Evolutionary conservation across 768 basidiomycete species (phyloP), one percentile per base, ranked within the genome.

Genomic region (Kwoniella pini): DNA sequence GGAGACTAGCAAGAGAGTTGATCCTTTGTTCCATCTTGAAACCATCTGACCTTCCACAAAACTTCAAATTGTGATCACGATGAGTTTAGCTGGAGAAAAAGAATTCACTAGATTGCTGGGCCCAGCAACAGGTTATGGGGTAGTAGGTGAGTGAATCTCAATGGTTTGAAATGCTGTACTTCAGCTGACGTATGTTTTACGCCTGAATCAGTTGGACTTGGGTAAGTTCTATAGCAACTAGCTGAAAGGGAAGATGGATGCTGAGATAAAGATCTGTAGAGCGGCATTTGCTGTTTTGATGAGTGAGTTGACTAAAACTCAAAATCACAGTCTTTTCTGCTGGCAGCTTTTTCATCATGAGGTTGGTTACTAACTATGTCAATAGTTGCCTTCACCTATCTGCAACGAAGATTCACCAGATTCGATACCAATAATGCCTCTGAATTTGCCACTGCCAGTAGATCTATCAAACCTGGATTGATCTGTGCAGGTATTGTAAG

Each of bases 251-350:
- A 11, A 44, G n/a, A 21, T 9, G 11, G 11, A 21, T n/a, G 27
- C 4, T 44, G 12, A 15, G 21, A 22, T 24, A 27, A 4, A 15
- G 19, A 17, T 33, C 33, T 36, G 33, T 36, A 54, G 62, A 31
- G 64, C 64, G n/a, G 43, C 54, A 11, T 67, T 67, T 42, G 65
- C 65, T 4, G 43, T 67, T 12, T 28, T 62, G 19, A 67, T 67
- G 65, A 48, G 64, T 62, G 43, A 24, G 64, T 61, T 26, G 33
- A 36, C 15, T 36, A n/a, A n/a, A n/a, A n/a, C n/a, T n/a, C n/a
- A n/a, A n/a, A n/a, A n/a, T n/a, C n/a, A n/a, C n/a, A n/a, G n/a
- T n/a, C n/a, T n/a, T n/a, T 36, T 15, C 33, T 7, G 33, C 7
- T 7, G 33, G 7, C 33, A 36, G 33, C 33, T 7, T 36, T 36